A percentile compares a stretch with the other conserved stretches of the same genome.
Conservation (phyloP, 2,329 filamentous ascomycete species). For the Podosphaera fusca region DNA sequence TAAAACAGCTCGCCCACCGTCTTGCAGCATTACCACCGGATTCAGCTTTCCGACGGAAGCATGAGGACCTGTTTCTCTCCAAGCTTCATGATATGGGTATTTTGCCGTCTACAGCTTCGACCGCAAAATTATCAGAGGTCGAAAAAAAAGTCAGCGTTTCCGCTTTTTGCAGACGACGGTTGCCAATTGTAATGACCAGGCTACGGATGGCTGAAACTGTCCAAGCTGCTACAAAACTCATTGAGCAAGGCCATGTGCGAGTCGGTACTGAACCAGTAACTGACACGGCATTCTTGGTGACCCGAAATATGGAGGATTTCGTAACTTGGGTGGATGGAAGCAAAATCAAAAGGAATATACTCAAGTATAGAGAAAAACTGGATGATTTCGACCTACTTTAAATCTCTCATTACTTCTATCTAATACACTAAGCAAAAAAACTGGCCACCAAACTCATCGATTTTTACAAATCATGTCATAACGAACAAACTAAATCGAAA, state of each 20-base stretch:
- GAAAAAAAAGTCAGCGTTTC: slow-evolving; percentile 78
- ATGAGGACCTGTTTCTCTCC: slow-evolving; percentile 68
- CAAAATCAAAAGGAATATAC: slow-evolving; percentile 91
- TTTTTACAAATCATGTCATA: too few relatives aligned
- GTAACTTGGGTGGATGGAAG: slow-evolving; percentile 89
- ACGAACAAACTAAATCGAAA: too few relatives aligned
- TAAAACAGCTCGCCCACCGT: slow-evolving; percentile 74
- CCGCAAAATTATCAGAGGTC: slow-evolving; percentile 55
- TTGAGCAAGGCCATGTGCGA: slow-evolving; percentile 84
- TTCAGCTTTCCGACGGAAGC: slow-evolving; percentile 55
- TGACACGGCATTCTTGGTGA: slow-evolving; percentile 75
- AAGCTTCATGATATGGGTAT: slow-evolving; percentile 90
- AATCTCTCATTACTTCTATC: too few relatives aligned
- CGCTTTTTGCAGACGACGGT: slow-evolving; percentile 59
- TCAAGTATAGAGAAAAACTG: slow-evolving; percentile 83
- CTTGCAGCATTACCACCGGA: slow-evolving; percentile 63
- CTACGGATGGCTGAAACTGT: slow-evolving; percentile 82
- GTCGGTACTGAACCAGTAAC: slow-evolving; percentile 79
- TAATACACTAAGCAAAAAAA: too few relatives aligned
- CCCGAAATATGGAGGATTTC: slow-evolving; percentile 79
- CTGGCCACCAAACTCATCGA: too few relatives aligned
- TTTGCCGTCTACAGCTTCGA: slow-evolving; percentile 39
- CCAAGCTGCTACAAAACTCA: slow-evolving; percentile 60
- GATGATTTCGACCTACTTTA: slow-evolving; percentile 85
- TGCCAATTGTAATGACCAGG: slow-evolving; percentile 80